Conservation (phyloP, 208 protist genomes). For the Trypanosoma lewisi region DNA sequence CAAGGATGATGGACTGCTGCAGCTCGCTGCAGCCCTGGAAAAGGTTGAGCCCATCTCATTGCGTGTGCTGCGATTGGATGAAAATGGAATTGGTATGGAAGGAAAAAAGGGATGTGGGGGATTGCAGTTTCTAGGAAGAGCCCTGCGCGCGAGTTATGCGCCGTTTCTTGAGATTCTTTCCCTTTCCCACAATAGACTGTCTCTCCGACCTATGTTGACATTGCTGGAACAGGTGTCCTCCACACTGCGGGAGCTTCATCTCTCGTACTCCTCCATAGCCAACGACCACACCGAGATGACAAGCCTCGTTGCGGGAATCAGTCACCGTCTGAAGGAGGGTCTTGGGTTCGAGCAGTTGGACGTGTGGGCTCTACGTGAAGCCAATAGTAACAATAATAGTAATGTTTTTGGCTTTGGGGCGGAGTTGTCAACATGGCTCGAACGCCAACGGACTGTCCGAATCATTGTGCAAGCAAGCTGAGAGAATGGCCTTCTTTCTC, state of each 20-base stretch:
- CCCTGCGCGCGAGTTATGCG: conserved; percentile 41
- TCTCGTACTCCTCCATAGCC: conserved; percentile 49
- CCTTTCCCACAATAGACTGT: conserved; percentile 51
- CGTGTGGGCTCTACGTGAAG: conserved; percentile 20
- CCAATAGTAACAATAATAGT: conserved; percentile 4
- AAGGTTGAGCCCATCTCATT: conserved; percentile 37
- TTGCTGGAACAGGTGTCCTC: conserved; percentile 57
- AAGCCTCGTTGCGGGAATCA: conserved; percentile 43
- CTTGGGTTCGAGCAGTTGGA: conserved; percentile 27
- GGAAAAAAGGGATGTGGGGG: conserved; percentile 20
- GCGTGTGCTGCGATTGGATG: conserved; percentile 40
- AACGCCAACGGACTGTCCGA: conserved; percentile 27
- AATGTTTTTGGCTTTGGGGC: neutral
- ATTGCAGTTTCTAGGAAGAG: conserved; percentile 60
- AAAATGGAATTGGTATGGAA: conserved; percentile 35
- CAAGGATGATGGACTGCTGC: conserved; percentile 36
- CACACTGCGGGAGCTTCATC: conserved; percentile 36
- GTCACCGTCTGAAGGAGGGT: conserved; percentile 42
- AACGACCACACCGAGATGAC: conserved; percentile 36
- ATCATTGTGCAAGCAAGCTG: conserved; percentile 17
- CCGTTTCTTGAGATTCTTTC: conserved; percentile 55
- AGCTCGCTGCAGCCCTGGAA: conserved; percentile 44
- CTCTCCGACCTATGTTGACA: conserved; percentile 44
- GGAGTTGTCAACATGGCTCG: conserved; percentile 28
- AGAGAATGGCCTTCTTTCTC: conserved; percentile 5